Conservation (phyloP, 164 flowering plant species). For the Aristolochia californica region DNA sequence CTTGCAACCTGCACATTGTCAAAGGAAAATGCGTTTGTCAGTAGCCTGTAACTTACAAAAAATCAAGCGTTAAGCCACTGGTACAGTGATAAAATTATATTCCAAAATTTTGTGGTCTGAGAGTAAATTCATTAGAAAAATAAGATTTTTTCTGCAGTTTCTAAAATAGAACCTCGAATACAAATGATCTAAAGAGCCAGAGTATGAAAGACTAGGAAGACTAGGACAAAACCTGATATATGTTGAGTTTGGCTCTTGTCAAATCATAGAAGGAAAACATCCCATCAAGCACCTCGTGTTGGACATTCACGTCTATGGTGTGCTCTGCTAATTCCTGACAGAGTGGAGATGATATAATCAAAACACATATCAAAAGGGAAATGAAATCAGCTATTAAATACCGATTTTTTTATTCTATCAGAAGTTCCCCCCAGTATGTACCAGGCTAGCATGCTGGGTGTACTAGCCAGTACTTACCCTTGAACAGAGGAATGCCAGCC, state of each 20-base stretch:
- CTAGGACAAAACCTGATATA: slow-evolving; percentile 61
- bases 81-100: not conserved
- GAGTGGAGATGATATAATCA: not conserved
- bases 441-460: too few relatives aligned
- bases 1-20: slow-evolving; percentile 64
- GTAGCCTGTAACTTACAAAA: not conserved
- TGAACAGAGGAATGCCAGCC: too few relatives aligned
- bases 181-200: not conserved
- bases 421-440: too few relatives aligned
- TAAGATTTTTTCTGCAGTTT: too few relatives aligned
- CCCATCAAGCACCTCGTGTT: slow-evolving; percentile 75
- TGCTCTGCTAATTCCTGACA: slow-evolving; percentile 81
- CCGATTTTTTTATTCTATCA: not conserved
- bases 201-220: not conserved
- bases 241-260: slow-evolving; percentile 51
- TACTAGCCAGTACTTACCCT: too few relatives aligned
- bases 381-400: not conserved
- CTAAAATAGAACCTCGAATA: too few relatives aligned
- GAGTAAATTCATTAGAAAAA: too few relatives aligned
- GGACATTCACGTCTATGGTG: slow-evolving; percentile 60
- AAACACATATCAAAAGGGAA: not conserved
- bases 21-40: not conserved
- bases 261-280: slow-evolving; percentile 84
- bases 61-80: not conserved
- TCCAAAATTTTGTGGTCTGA: too few relatives aligned